phyloP scores from a whole-genome alignment of 2,329 filamentous ascomycete genomes.

The Colletotrichum spaethianum region DNA sequence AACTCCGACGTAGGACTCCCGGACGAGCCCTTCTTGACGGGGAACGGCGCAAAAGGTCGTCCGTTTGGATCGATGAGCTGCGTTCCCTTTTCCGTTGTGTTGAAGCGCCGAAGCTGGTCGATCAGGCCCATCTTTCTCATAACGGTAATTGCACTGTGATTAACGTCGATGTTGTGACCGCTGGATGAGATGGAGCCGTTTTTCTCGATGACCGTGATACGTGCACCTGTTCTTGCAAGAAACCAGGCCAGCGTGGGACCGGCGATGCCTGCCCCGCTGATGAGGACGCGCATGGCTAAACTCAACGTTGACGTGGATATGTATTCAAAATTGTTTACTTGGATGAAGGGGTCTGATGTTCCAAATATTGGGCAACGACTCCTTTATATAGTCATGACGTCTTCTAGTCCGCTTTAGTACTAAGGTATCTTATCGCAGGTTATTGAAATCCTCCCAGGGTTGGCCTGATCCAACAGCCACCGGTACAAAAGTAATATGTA shows the following conservation, averaged over 20 bases:
- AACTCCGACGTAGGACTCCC: conserved; percentile 65
- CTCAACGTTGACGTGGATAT: too few species aligned
- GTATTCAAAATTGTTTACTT: neutral
- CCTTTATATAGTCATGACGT: neutral
- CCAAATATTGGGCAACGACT: neutral
- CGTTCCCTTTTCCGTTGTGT: conserved; percentile 64
- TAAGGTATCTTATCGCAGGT: neutral
- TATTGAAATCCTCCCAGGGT: neutral
- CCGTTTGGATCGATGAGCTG: conserved; percentile 59
- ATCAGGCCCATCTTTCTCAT: conserved; percentile 54
- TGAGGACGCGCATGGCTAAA: conserved; percentile 19
- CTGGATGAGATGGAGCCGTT: neutral
- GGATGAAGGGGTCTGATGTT: too few species aligned
- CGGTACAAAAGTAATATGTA: neutral
- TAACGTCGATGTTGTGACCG: conserved; percentile 34
- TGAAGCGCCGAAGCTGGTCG: conserved; percentile 51
- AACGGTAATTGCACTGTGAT: conserved; percentile 43
- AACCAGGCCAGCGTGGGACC: conserved; percentile 27
- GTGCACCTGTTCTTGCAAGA: conserved; percentile 22
- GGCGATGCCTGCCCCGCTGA: conserved; percentile 42
- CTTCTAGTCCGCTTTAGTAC: neutral
- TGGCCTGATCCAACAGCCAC: neutral
- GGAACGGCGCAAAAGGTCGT: conserved; percentile 54
- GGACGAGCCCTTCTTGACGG: conserved; percentile 57
- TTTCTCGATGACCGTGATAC: conserved; percentile 24